Evolutionary conservation across 257 asterid species (phyloP).

Genomic region (Fraxinus americana): DNA sequence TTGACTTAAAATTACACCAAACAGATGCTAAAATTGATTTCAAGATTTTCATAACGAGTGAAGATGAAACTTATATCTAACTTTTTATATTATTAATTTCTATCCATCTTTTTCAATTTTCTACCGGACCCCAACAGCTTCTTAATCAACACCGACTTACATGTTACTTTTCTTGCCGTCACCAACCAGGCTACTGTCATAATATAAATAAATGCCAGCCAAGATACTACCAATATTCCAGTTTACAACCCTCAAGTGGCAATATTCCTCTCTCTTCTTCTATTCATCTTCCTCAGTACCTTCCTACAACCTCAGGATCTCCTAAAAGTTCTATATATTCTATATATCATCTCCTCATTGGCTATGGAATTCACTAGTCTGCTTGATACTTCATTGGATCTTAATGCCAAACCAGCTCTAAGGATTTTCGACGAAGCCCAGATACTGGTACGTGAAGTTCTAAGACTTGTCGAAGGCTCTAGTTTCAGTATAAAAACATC

Average conservation of each 20-base stretch:
- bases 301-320: conserved; percentile 35
- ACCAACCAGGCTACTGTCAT: not conserved
- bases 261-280: not conserved
- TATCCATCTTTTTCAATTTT: not conserved
- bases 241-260: conserved; percentile 6
- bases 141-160: conserved; percentile 9
- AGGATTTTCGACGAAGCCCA: conserved; percentile 32
- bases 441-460: conserved; percentile 21
- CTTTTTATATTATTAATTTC: not conserved
- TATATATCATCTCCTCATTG: conserved; percentile 22
- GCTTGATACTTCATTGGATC: conserved; percentile 71
- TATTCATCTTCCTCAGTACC: conserved; percentile 30
- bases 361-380: conserved; percentile 64
- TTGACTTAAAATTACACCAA: too few species aligned
- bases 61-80: too few species aligned
- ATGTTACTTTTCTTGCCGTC: conserved; percentile 22
- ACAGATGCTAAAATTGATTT: not conserved
- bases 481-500: not conserved
- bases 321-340: not conserved
- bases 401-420: conserved; percentile 48
- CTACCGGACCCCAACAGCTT: not conserved
- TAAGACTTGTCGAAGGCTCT: not conserved
- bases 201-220: conserved; percentile 14
- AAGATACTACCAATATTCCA: conserved; percentile 10
- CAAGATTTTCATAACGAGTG: too few species aligned